A percentile compares a stretch with the other conserved stretches of the same genome.
These are phyloP conservation scores for Drechslera avenae DNA, from an alignment of 2,329 filamentous ascomycete genomes.

Conservation along the genomic window DNA sequence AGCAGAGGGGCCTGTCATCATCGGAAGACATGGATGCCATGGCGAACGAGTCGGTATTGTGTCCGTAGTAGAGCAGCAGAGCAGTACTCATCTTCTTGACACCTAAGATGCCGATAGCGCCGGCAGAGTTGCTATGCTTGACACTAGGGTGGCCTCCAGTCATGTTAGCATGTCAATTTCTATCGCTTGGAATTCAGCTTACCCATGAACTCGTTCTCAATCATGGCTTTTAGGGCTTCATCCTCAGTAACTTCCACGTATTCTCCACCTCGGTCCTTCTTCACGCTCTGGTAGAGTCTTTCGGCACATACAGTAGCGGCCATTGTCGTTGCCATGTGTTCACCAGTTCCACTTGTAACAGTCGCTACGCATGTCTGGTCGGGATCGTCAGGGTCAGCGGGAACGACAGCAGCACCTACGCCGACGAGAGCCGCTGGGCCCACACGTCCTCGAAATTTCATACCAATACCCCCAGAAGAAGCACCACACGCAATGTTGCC, in stretches of 20 bases:
- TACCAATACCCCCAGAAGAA: slow-evolving; percentile 95
- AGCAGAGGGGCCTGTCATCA: slow-evolving; percentile 75
- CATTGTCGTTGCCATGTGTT: slow-evolving; percentile 97
- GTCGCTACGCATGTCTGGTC: slow-evolving; percentile 74
- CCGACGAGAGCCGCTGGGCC: slow-evolving; percentile 93
- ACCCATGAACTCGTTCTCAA: slow-evolving; percentile 89
- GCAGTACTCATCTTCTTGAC: slow-evolving; percentile 82
- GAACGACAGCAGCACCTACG: slow-evolving; percentile 88
- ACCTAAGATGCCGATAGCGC: slow-evolving; percentile 86
- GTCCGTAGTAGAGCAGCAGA: slow-evolving; percentile 87
- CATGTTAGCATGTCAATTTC: slow-evolving; percentile 10
- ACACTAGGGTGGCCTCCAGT: slow-evolving; percentile 75
- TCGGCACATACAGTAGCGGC: slow-evolving; percentile 87
- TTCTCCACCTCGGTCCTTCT: slow-evolving; percentile 63
- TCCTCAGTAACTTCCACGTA: slow-evolving; percentile 76
- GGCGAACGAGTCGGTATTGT: slow-evolving; percentile 91
- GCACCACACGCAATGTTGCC: slow-evolving; percentile 93
- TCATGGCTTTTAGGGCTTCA: slow-evolving; percentile 75
- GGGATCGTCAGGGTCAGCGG: slow-evolving; percentile 70
- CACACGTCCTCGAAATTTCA: slow-evolving; percentile 92
- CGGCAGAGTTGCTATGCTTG: slow-evolving; percentile 75
- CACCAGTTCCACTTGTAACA: slow-evolving; percentile 92
- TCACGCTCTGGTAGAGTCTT: slow-evolving; percentile 74
- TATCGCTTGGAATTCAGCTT: slow-evolving; percentile 17
- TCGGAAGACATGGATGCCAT: slow-evolving; percentile 85